Conservation (phyloP, 352 stramenopile species). For the Globisporangium recalcitrans region DNA sequence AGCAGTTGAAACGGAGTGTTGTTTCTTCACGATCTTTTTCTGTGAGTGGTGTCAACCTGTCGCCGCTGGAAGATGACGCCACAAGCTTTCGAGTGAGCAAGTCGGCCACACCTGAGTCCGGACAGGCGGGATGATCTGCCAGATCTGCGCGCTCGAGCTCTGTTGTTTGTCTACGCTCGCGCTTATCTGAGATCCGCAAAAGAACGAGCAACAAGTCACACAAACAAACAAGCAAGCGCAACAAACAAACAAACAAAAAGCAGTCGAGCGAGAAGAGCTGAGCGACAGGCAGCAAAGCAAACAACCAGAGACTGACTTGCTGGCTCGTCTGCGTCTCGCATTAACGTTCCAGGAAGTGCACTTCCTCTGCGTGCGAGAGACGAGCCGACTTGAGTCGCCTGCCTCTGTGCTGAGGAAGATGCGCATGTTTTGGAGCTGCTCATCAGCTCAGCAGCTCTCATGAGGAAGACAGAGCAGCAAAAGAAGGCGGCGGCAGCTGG, state of each 20-base stretch:
- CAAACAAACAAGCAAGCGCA: background rate
- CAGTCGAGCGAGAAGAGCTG: background rate
- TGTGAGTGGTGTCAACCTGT: too few relatives aligned
- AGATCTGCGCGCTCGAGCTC: too few relatives aligned
- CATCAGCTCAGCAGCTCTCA: background rate
- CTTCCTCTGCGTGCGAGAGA: background rate
- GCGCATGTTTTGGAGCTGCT: background rate
- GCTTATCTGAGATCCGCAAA: too few relatives aligned
- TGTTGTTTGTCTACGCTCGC: too few relatives aligned
- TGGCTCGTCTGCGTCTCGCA: background rate
- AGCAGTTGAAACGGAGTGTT: too few relatives aligned
- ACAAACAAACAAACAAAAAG: background rate
- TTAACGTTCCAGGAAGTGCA: background rate
- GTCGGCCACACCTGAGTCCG: too few relatives aligned
- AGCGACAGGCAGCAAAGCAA: background rate
- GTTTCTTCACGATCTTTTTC: too few relatives aligned
- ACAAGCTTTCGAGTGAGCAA: too few relatives aligned
- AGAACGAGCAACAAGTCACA: background rate
- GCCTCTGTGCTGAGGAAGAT: background rate
- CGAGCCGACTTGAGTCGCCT: slow-evolving; percentile 1
- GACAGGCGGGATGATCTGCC: too few relatives aligned
- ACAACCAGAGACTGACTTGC: background rate
- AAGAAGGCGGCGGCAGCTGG: background rate
- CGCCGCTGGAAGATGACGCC: too few relatives aligned
- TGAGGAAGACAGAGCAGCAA: background rate